Evolutionary conservation across 257 asterid genomes (phyloP).

Genomic region (Solanum appendiculatum): DNA sequence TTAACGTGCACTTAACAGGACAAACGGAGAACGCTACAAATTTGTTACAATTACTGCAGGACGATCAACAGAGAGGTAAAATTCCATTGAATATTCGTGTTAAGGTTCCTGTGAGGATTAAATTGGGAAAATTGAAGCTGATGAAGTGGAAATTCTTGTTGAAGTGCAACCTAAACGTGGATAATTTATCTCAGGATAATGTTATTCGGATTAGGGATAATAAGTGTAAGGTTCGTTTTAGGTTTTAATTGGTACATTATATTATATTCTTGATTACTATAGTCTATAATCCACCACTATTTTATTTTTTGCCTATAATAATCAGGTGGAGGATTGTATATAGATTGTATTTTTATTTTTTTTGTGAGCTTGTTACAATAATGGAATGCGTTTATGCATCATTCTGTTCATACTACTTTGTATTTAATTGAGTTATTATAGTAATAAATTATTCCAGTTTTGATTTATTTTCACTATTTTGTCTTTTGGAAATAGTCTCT

Average conservation of each 20-base stretch:
- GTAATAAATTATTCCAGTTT: background rate
- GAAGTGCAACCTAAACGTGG: conserved; percentile 56
- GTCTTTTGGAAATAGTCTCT: too few species aligned
- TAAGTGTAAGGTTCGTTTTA: conserved; percentile 60
- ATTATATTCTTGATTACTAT: background rate
- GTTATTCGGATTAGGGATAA: conserved; percentile 52
- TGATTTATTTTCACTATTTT: background rate
- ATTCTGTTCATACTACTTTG: background rate
- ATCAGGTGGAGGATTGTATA: conserved; percentile 6
- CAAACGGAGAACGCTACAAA: conserved; percentile 50
- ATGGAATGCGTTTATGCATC: background rate
- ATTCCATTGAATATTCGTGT: conserved; percentile 29
- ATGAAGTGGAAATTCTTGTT: conserved; percentile 85
- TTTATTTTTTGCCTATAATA: background rate
- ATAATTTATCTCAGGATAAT: conserved; percentile 34
- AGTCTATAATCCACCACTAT: background rate
- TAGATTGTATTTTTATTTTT: background rate
- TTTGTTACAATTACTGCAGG: conserved; percentile 45
- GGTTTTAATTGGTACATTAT: conserved; percentile 34
- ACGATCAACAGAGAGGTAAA: background rate
- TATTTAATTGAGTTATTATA: background rate
- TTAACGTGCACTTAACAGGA: conserved; percentile 47
- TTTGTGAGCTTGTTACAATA: background rate
- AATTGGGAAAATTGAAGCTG: conserved; percentile 65
- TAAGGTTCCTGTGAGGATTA: conserved; percentile 66